Evolutionary conservation across 805 yeast genomes (phyloP), one percentile per base, ranked within the genome.

Genomic region (Zygotorulaspora florentina): DNA sequence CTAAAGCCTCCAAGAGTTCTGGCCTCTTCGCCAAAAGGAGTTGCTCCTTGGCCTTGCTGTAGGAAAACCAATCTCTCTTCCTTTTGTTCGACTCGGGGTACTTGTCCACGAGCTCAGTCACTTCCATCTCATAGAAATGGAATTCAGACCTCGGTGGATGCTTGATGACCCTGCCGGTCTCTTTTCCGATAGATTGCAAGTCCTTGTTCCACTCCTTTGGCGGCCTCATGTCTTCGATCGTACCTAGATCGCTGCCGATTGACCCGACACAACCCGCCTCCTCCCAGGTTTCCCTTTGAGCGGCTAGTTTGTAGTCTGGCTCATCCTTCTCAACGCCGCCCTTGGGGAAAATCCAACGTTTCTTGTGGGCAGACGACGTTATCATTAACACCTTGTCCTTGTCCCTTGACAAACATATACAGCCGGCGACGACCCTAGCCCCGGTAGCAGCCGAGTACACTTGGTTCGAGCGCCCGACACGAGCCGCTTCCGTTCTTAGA

Each of bases 271-370:
- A 86, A 0, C 99, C 99, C 0, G 96, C 93, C 67, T 93, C 99
- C 65, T 93, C 99, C 99, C 99, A 93, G 0, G 96, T 87, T 62
- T 93, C 99, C 48, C 99, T 73, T 13, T 75, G 70, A 0, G 97
- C 97, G 4, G 86, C 69, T 3, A 67, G 43, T 12, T 58, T 51
- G 51, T 58, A 69, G 54, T 71, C 65, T 16, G 55, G 40, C 65
- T 87, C 99, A 64, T 93, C 99, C 25, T 62, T 62, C 66, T 93
- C 99, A 33, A 90, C 81, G 1, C 99, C 99, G 28, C 99, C 99
- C 64, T 93, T 93, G 3, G 99, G 99, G 3, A 93, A 65, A 7
- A 93, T 87, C 96, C 96, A 91, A 54, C 74, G 74, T 47, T 79
- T 77, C 35, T 73, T 74, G 51, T 80, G 81, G 6, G 82, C 81